These are phyloP conservation scores for Dichotomopilus funicola DNA, from an alignment of 2,329 filamentous ascomycete genomes.

Conservation along the genomic window DNA sequence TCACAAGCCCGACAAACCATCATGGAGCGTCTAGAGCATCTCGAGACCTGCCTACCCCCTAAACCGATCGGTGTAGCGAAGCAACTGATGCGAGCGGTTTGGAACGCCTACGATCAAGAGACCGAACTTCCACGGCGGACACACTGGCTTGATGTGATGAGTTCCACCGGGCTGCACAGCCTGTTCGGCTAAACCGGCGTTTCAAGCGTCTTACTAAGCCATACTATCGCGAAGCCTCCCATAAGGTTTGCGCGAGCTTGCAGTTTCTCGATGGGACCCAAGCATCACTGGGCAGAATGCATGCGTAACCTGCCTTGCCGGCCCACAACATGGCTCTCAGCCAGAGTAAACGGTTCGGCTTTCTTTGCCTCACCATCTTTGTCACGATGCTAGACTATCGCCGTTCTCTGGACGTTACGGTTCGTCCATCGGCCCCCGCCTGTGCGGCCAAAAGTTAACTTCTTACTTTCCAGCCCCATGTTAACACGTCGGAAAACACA, in stretches of 20 bases:
- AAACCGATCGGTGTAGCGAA: constrained; percentile 38
- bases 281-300: too few relatives aligned
- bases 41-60: constrained; percentile 36
- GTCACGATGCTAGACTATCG: too few relatives aligned
- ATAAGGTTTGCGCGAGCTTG: too few relatives aligned
- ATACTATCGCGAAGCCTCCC: too few relatives aligned
- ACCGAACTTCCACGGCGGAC: constrained; percentile 28
- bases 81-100: constrained; percentile 35
- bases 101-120: constrained; percentile 36
- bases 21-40: constrained; percentile 32
- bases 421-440: too few relatives aligned
- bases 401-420: too few relatives aligned
- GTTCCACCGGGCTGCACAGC: constrained; percentile 22
- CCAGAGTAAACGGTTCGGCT: too few relatives aligned
- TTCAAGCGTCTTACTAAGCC: too few relatives aligned
- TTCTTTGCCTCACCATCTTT: too few relatives aligned
- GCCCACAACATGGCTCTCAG: too few relatives aligned
- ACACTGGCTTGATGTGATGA: constrained; percentile 41
- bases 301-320: too few relatives aligned
- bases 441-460: neutral
- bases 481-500: neutral
- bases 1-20: constrained; percentile 35
- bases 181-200: constrained; percentile 22
- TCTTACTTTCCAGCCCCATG: neutral
- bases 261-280: too few relatives aligned